Conservation (phyloP, 202 grass and related monocot species). For the Panicum hallii region DNA sequence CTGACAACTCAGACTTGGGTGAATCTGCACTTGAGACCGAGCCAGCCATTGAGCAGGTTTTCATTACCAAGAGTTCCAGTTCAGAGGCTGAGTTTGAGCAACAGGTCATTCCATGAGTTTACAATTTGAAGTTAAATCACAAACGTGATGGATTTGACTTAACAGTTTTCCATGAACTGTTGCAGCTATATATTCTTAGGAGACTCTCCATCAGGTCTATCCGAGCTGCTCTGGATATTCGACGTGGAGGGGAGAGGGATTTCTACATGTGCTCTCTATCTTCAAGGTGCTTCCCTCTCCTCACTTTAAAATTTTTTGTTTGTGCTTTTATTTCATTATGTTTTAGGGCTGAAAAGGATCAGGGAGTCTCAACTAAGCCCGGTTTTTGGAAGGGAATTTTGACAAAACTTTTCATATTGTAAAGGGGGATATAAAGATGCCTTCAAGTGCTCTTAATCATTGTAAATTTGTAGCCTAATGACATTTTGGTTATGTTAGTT, state of each 20-base stretch:
- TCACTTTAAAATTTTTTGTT: not conserved
- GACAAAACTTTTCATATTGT: not conserved
- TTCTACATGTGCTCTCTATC: conserved; percentile 98
- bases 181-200: conserved; percentile 84
- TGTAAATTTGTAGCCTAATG: conserved; percentile 16
- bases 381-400: not conserved
- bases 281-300: conserved; percentile 73
- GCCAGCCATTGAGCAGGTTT: conserved; percentile 87
- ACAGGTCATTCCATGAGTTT: conserved; percentile 63
- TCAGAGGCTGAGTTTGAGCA: conserved; percentile 77
- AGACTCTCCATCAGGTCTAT: conserved; percentile 80
- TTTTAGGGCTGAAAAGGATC: conserved; percentile 27
- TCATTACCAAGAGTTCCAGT: conserved; percentile 72
- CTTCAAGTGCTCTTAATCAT: not conserved
- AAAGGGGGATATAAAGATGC: not conserved
- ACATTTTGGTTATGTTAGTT: not conserved
- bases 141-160: conserved; percentile 18
- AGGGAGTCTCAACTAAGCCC: not conserved
- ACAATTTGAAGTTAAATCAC: conserved; percentile 22
- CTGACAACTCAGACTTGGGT: conserved; percentile 88
- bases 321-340: conserved; percentile 5
- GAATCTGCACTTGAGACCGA: conserved; percentile 80
- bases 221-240: conserved; percentile 65
- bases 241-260: conserved; percentile 67
- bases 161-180: conserved; percentile 40